Conservation (phyloP, 2,329 filamentous ascomycete genomes). For the Arachnopeziza araneosa region DNA sequence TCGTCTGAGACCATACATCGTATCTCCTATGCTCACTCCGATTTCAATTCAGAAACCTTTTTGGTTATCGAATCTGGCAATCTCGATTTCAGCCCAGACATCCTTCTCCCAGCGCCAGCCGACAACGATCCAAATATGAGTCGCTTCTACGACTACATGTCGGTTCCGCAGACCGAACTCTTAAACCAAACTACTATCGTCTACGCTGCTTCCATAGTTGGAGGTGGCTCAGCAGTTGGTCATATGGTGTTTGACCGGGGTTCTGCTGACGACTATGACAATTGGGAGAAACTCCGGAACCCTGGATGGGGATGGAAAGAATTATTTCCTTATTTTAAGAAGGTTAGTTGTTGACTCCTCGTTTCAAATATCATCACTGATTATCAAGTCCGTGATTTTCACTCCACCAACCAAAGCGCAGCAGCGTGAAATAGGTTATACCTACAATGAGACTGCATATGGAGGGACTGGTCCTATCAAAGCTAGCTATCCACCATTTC, state of each 20-base stretch:
- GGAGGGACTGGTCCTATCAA: neutral
- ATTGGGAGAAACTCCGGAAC: neutral
- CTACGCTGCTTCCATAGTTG: neutral
- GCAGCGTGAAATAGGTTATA: neutral
- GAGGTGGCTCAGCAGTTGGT: constrained; percentile 3
- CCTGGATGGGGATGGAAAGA: constrained; percentile 35
- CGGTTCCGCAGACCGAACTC: neutral
- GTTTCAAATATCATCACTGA: neutral
- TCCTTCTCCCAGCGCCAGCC: neutral
- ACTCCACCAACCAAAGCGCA: neutral
- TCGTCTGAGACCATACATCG: too few relatives aligned
- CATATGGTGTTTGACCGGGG: constrained; percentile 9
- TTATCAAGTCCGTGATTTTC: neutral
- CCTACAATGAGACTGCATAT: neutral
- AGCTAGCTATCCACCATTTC: neutral
- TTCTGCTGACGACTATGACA: constrained; percentile 20
- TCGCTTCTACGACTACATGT: neutral
- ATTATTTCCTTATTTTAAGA: constrained; percentile 37
- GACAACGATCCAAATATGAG: neutral
- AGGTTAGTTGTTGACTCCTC: constrained; percentile 17
- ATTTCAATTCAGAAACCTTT: neutral
- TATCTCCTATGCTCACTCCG: neutral
- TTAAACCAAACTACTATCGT: neutral
- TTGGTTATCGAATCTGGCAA: neutral
- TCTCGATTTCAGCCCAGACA: neutral